Percentiles rank a stretch among this genome's conserved stretches.
Conservation (phyloP, 1,284 basidiomycete species). For the Mycena sp. region DNA sequence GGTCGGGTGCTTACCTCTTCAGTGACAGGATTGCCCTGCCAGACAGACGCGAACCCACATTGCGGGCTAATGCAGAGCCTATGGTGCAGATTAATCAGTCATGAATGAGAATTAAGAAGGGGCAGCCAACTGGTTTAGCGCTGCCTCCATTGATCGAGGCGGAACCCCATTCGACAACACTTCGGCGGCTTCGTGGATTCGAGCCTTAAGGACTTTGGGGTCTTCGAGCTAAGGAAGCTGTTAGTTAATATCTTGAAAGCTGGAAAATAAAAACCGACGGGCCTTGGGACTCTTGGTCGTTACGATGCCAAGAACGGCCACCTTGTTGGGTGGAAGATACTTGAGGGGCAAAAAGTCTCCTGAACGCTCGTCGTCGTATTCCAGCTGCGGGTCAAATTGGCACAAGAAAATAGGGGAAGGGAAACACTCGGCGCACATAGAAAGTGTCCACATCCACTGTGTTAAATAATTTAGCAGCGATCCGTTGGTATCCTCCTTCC, state of each 20-base stretch:
- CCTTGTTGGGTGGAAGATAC: conserved; percentile 72
- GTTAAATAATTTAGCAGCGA: conserved; percentile 79
- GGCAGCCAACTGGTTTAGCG: conserved; percentile 64
- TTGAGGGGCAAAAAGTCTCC: conserved; percentile 76
- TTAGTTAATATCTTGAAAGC: neutral
- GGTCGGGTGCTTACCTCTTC: conserved; percentile 50
- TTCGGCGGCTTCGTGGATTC: conserved; percentile 72
- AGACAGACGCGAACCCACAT: conserved; percentile 79
- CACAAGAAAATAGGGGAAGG: conserved; percentile 8
- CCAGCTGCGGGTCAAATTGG: conserved; percentile 53
- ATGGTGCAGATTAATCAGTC: conserved; percentile 13
- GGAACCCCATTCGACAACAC: conserved; percentile 62
- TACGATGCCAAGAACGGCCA: conserved; percentile 78
- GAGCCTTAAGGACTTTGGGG: conserved; percentile 21
- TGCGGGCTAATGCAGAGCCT: conserved; percentile 76
- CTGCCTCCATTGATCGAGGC: conserved; percentile 61
- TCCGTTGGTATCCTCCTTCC: conserved; percentile 77
- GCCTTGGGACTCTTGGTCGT: conserved; percentile 76
- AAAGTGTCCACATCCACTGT: conserved; percentile 79
- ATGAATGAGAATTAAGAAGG: conserved; percentile 5
- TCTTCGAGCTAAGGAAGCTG: conserved; percentile 18
- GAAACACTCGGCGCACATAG: conserved; percentile 54
- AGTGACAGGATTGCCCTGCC: conserved; percentile 70
- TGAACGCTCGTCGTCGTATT: conserved; percentile 82
- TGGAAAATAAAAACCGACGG: conserved; percentile 12